Base-by-base conservation (phyloP, 257 asterid species). In the Gentiana straminea region DNA sequence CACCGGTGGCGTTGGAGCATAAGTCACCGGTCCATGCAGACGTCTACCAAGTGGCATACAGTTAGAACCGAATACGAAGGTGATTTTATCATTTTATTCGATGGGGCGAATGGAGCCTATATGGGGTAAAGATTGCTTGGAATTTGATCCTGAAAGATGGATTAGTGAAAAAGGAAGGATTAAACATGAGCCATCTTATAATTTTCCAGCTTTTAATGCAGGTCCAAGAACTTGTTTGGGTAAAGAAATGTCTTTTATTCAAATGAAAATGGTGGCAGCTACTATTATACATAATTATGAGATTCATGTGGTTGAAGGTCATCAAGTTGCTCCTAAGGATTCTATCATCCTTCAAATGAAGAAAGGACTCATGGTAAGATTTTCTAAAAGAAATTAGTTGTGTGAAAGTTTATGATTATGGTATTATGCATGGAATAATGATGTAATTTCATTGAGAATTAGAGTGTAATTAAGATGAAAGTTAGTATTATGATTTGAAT, bases 261-360 rank as follows among this genome's bases (percentile, higher is more conserved):
- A 57, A 33, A 57, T 57, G 51, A 57, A 57, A 57, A 57, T 43
- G 61, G 61, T 57, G 4, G 61, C 61, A 10, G 61, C 61, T 24
- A 12, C 61, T 37, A 43, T 57, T 4, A 33, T 57, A 8, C 13
- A 4, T 10, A 43, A 11, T 1, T 57, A 81, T 37, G 62, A 58
- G 5, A 68, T 84, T 49, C 49, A 58, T 1, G 67, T 78, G 37
- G 77, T 62, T 15, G 65, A 71, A 33, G 94, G 81, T 8, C 94
- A 78, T 24, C 34, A 13, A 0, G 63, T 78, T 2, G 60, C 13
- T n/a, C 82, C 94, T 4, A 80, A 81, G 61, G 79, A 72, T 59
- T 84, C 94, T 1, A 65, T 84, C 47, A 84, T 84, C 48, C 77
- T 81, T 35, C 78, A 78, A 8, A 81, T 75, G 77, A 78, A 58